Conservation (phyloP, 257 asterid species). For the Solanum pinnatisectum region DNA sequence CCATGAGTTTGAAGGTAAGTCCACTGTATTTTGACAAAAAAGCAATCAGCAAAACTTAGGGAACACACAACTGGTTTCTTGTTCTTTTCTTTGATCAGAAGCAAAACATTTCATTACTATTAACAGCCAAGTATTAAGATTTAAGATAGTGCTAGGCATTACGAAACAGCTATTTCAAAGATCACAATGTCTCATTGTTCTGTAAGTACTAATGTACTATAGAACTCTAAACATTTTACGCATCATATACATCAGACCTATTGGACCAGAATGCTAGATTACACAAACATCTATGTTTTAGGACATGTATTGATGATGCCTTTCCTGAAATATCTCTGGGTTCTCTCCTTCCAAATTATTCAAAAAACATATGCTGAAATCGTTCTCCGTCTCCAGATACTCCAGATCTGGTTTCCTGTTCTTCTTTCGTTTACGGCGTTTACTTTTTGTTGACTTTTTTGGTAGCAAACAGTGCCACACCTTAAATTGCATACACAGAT, state of each 20-base stretch:
- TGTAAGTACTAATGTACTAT: neutral
- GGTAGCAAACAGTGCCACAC: neutral
- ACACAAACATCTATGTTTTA: neutral
- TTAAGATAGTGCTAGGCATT: neutral
- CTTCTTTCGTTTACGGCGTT: neutral
- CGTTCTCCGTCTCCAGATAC: neutral
- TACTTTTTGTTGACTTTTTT: neutral
- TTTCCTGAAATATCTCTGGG: neutral
- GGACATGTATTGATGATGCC: neutral
- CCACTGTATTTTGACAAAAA: neutral
- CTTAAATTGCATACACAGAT: neutral
- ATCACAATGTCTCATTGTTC: neutral
- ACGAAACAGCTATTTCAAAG: neutral
- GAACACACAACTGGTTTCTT: neutral
- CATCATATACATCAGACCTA: neutral
- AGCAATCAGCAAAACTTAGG: neutral
- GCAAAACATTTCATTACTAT: neutral
- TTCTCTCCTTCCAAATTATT: neutral
- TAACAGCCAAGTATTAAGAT: neutral
- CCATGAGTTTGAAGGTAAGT: neutral
- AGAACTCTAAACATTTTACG: neutral
- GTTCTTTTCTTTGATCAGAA: neutral
- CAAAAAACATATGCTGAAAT: neutral
- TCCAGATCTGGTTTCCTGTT: neutral
- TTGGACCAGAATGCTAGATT: neutral